These are phyloP conservation scores for Balamuthia mandrillaris DNA, from an alignment of 208 protist genomes.

Conservation along the genomic window DNA sequence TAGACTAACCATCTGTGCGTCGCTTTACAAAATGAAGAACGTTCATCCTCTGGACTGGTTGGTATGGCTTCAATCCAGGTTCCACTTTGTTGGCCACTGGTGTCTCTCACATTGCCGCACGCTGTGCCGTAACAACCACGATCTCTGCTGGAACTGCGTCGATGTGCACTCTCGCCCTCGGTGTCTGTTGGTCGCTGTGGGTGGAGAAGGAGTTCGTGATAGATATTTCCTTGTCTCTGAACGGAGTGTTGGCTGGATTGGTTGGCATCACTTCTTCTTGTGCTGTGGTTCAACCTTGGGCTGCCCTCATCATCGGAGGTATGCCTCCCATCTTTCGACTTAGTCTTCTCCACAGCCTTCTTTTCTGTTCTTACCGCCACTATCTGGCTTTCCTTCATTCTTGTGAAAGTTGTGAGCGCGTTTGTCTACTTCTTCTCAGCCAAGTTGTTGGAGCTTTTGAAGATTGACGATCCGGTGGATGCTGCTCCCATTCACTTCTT, in stretches of 20 bases:
- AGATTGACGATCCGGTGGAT: constrained; percentile 32
- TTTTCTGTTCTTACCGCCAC: neutral
- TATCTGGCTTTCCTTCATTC: neutral
- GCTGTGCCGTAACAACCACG: constrained; percentile 8
- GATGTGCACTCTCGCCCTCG: too few species aligned
- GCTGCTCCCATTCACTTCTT: constrained; percentile 17
- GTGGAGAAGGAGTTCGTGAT: neutral
- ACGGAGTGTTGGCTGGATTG: neutral
- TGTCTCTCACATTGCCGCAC: neutral
- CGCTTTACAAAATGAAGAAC: neutral
- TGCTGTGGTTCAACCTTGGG: constrained; percentile 11
- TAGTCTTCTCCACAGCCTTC: too few species aligned
- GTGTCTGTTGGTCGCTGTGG: neutral
- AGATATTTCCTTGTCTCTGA: neutral
- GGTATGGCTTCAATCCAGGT: constrained; percentile 24
- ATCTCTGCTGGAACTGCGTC: too few species aligned
- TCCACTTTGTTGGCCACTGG: neutral
- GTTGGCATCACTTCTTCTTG: constrained; percentile 10
- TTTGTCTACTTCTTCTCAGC: neutral
- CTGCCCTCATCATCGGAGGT: constrained; percentile 25
- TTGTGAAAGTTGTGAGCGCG: neutral
- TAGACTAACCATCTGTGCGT: neutral
- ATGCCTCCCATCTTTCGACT: neutral
- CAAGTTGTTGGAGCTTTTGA: neutral
- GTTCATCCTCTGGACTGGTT: constrained; percentile 9